Conservation (phyloP, 805 yeast genomes). For the Priceomyces fermenticarens region DNA sequence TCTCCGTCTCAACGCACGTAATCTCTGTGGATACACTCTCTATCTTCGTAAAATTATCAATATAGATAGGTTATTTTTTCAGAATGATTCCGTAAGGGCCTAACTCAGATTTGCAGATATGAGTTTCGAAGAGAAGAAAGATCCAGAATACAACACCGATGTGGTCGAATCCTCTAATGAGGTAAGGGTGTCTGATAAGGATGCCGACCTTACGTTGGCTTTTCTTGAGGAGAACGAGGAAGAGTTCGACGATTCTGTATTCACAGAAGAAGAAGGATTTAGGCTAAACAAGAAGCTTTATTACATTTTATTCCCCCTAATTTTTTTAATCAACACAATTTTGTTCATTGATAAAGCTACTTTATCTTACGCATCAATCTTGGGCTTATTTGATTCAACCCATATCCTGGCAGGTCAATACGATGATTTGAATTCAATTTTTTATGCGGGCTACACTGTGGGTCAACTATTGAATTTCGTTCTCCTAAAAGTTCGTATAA, state of each 20-base stretch:
- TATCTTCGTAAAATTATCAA: too few relatives aligned
- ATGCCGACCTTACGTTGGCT: neutral
- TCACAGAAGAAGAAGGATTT: neutral
- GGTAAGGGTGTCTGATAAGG: neutral
- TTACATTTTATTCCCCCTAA: neutral
- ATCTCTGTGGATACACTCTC: too few relatives aligned
- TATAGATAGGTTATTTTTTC: too few relatives aligned
- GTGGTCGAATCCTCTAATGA: neutral
- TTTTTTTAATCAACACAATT: slow-evolving; percentile 29
- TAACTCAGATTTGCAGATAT: too few relatives aligned
- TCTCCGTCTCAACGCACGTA: too few relatives aligned
- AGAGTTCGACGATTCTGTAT: neutral
- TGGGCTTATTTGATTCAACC: slow-evolving; percentile 46
- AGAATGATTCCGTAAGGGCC: too few relatives aligned
- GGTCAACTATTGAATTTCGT: slow-evolving; percentile 46
- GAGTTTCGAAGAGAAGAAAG: neutral
- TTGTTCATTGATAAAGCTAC: slow-evolving; percentile 52
- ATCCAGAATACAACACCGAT: neutral
- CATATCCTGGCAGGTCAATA: slow-evolving; percentile 41
- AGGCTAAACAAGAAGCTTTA: neutral
- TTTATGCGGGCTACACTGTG: slow-evolving; percentile 47
- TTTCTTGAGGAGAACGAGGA: neutral
- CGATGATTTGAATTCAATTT: slow-evolving; percentile 46
- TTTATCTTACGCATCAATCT: slow-evolving; percentile 45
- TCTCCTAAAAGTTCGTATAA: slow-evolving; percentile 43